Evolutionary conservation across 208 protist species (phyloP).

Genomic region (Trypanosomatidae sp.): DNA sequence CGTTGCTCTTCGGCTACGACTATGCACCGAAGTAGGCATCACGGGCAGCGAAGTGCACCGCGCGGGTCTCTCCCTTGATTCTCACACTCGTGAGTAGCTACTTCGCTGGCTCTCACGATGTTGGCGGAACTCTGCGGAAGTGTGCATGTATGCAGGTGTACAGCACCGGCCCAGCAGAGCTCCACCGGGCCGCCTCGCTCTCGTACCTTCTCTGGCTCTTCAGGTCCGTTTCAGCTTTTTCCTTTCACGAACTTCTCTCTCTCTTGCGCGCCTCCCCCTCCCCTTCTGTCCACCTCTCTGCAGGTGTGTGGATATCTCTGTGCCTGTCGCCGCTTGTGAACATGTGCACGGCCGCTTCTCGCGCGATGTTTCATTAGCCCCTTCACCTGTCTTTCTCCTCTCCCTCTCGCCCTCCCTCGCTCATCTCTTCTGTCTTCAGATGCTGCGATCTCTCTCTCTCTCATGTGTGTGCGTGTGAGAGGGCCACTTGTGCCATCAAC

Average conservation of each 20-base stretch:
- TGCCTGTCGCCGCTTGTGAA: background rate
- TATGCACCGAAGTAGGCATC: conserved; percentile 34
- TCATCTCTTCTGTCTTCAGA: background rate
- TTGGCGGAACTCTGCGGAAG: background rate
- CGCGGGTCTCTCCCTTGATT: background rate
- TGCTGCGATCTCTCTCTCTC: background rate
- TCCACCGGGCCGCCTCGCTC: background rate
- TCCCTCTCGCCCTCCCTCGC: background rate
- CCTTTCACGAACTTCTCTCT: background rate
- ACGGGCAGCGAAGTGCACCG: background rate
- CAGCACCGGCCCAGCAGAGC: background rate
- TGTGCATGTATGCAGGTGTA: background rate
- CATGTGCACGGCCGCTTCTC: background rate
- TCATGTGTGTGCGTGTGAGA: background rate
- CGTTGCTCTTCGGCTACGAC: conserved; percentile 57
- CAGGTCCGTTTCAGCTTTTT: background rate
- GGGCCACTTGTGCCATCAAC: background rate
- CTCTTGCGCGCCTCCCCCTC: background rate
- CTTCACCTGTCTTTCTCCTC: background rate
- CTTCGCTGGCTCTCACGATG: background rate
- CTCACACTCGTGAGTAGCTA: background rate
- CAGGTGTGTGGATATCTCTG: background rate
- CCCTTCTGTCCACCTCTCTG: background rate
- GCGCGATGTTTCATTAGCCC: background rate
- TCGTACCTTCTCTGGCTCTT: background rate